A percentile compares a stretch with the other conserved stretches of the same genome.
Evolutionary conservation across 805 yeast species (phyloP).

Genomic region (Deakozyma indianensis): DNA sequence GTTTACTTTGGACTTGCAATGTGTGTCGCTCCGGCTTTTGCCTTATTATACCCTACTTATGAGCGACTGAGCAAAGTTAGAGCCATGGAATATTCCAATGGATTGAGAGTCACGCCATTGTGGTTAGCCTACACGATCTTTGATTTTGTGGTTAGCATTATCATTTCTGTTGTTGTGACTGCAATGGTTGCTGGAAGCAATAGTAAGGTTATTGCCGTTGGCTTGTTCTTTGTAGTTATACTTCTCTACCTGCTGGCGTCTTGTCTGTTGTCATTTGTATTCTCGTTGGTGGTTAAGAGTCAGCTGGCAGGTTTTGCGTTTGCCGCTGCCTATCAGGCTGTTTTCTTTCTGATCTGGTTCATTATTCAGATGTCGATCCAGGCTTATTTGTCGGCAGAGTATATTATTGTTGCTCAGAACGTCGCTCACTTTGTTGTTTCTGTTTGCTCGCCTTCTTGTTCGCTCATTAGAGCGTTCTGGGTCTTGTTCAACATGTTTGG

Average conservation of each 20-base stretch:
- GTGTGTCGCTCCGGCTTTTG: slow-evolving; percentile 23
- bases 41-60: slow-evolving; percentile 21
- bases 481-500: slow-evolving; percentile 21
- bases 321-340: slow-evolving; percentile 21
- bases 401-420: slow-evolving; percentile 12
- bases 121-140: slow-evolving; percentile 21
- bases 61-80: slow-evolving; percentile 21
- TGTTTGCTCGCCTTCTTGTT: slow-evolving; percentile 17
- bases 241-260: slow-evolving; percentile 20
- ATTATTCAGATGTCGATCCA: slow-evolving; percentile 18
- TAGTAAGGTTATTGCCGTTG: slow-evolving; percentile 15
- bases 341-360: slow-evolving; percentile 19
- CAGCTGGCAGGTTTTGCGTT: slow-evolving; percentile 26
- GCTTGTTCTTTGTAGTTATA: slow-evolving; percentile 19
- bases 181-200: slow-evolving; percentile 16
- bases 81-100: slow-evolving; percentile 26
- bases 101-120: slow-evolving; percentile 19
- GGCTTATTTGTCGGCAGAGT: slow-evolving; percentile 18
- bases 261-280: slow-evolving; percentile 14
- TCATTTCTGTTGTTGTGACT: slow-evolving; percentile 15
- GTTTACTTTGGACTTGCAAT: slow-evolving; percentile 22
- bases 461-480: slow-evolving; percentile 18
- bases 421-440: slow-evolving; percentile 19
- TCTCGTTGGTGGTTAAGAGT: slow-evolving; percentile 20
- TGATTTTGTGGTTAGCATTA: slow-evolving; percentile 13